These are phyloP conservation scores for Huntiella moniliformis DNA, from an alignment of 2,329 filamentous ascomycete genomes.

Conservation along the genomic window DNA sequence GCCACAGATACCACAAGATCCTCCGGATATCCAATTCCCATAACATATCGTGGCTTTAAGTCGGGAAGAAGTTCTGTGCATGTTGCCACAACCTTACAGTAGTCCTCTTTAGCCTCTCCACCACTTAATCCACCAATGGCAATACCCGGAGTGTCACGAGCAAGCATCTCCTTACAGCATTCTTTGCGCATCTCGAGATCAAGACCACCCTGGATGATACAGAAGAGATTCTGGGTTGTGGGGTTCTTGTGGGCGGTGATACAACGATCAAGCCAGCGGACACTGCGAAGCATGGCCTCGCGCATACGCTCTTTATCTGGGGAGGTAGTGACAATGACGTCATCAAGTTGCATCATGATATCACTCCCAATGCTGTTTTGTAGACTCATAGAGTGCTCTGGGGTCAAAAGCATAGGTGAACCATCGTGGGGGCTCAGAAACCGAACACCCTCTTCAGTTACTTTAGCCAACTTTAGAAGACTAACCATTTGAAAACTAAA, in stretches of 20 bases:
- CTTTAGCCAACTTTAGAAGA: conserved; percentile 73
- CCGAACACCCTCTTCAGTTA: conserved; percentile 88
- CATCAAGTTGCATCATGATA: conserved; percentile 99
- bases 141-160: conserved; percentile 80
- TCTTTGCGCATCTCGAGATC: conserved; percentile 70
- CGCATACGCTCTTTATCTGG: conserved; percentile 75
- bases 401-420: conserved; percentile 86
- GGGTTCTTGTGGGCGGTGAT: conserved; percentile 77
- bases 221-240: conserved; percentile 78
- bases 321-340: conserved; percentile 90
- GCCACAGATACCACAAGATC: conserved; percentile 87
- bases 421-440: conserved; percentile 96
- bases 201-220: conserved; percentile 91
- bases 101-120: conserved; percentile 84
- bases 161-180: conserved; percentile 76
- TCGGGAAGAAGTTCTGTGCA: conserved; percentile 76
- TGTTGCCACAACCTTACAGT: conserved; percentile 72
- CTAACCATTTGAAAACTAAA: conserved; percentile 95
- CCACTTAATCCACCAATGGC: conserved; percentile 90
- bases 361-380: conserved; percentile 97
- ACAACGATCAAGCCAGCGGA: conserved; percentile 91
- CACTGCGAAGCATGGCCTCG: conserved; percentile 84
- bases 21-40: conserved; percentile 96
- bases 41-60: conserved; percentile 91
- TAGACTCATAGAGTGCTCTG: conserved; percentile 86